These are phyloP conservation scores for Amyloporia xantha DNA, from an alignment of 768 basidiomycete genomes.

Conservation along the genomic window DNA sequence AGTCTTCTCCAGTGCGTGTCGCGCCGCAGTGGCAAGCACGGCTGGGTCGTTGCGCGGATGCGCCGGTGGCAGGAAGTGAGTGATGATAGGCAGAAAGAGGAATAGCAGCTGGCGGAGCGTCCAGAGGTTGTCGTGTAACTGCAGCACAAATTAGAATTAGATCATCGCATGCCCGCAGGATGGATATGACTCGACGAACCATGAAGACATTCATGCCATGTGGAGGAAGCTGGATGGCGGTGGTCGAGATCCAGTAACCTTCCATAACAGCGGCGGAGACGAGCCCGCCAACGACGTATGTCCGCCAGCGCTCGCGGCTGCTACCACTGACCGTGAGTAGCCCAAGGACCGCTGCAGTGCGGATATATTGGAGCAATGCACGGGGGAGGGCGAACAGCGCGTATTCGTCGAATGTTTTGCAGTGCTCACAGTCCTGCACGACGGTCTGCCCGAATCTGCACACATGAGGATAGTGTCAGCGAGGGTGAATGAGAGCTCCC, in stretches of 20 bases:
- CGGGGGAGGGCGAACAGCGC: conserved; percentile 50
- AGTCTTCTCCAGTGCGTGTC: conserved; percentile 28
- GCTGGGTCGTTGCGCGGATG: conserved; percentile 15
- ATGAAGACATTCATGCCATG: conserved; percentile 33
- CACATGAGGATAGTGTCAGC: not conserved
- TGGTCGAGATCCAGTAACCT: conserved; percentile 44
- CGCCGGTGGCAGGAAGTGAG: conserved; percentile 36
- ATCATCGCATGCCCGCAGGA: not conserved
- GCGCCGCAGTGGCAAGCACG: conserved; percentile 14
- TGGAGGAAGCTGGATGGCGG: conserved; percentile 39
- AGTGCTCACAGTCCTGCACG: conserved; percentile 59
- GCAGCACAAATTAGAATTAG: not conserved
- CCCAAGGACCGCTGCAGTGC: conserved; percentile 47
- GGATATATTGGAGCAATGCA: conserved; percentile 52
- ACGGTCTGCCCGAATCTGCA: conserved; percentile 63
- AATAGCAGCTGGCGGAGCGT: conserved; percentile 51
- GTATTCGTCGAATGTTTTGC: conserved; percentile 54
- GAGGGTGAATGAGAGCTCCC: not conserved
- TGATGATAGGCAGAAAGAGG: conserved; percentile 45
- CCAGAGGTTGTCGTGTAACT: conserved; percentile 66
- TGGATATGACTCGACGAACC: conserved; percentile 23
- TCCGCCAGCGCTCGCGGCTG: conserved; percentile 38
- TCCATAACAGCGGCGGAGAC: conserved; percentile 46
- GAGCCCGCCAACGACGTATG: conserved; percentile 40
- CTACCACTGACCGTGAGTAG: conserved; percentile 36